Evolutionary conservation across 257 asterid species (phyloP).

Genomic region (Ligustrum vulgare): DNA sequence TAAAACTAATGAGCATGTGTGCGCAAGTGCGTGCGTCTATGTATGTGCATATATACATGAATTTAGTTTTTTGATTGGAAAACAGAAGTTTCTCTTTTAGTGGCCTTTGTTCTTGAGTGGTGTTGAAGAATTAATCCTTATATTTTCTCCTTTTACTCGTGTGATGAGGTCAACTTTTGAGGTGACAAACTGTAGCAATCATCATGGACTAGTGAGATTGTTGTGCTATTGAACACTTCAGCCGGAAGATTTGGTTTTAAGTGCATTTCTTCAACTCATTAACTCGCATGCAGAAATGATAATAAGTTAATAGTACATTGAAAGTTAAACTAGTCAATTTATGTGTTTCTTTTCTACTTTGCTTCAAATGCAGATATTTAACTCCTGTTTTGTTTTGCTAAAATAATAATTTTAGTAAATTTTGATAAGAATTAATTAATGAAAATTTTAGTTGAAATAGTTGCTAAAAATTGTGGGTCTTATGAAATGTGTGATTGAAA

Average conservation of each 20-base stretch:
- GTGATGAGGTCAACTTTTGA: slow-evolving; percentile 34
- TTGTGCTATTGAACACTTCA: slow-evolving; percentile 49
- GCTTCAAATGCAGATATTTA: neutral
- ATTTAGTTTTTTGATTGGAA: slow-evolving; percentile 34
- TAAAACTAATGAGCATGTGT: slow-evolving; percentile 4
- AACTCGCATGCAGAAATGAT: slow-evolving; percentile 25
- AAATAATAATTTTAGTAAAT: too few relatives aligned
- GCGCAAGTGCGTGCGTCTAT: neutral
- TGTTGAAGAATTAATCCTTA: slow-evolving; percentile 30
- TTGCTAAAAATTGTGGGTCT: too few relatives aligned
- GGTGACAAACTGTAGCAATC: slow-evolving; percentile 39
- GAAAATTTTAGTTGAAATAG: too few relatives aligned
- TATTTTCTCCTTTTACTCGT: slow-evolving; percentile 19
- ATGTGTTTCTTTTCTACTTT: neutral
- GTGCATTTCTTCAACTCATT: slow-evolving; percentile 37
- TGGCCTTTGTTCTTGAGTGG: slow-evolving; percentile 45
- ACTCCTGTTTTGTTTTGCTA: too few relatives aligned
- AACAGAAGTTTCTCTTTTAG: slow-evolving; percentile 41
- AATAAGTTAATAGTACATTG: slow-evolving; percentile 4
- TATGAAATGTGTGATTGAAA: too few relatives aligned
- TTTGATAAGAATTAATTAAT: too few relatives aligned
- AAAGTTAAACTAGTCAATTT: neutral
- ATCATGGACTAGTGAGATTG: slow-evolving; percentile 39
- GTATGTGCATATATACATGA: neutral
- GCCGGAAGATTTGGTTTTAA: slow-evolving; percentile 52